phyloP scores from a whole-genome alignment of 768 basidiomycete genomes.

The Serendipita sp. region DNA sequence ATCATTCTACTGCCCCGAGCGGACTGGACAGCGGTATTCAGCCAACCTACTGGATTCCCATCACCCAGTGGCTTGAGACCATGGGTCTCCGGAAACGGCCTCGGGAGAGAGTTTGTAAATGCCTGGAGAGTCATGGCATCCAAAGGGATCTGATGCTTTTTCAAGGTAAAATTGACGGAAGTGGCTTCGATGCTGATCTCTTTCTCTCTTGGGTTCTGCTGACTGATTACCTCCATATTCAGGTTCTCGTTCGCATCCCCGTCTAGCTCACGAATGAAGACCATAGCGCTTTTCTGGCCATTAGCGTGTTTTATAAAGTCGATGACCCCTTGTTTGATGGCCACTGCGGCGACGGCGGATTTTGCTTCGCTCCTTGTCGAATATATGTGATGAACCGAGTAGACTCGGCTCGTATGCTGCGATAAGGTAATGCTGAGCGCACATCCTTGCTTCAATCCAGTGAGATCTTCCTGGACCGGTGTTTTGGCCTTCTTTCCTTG shows the following conservation, averaged over 20 bases:
- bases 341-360: slow-evolving; percentile 34
- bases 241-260: not conserved
- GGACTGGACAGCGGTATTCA: slow-evolving; percentile 33
- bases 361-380: slow-evolving; percentile 30
- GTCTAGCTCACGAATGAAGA: slow-evolving; percentile 6
- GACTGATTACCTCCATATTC: not conserved
- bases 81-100: slow-evolving; percentile 42
- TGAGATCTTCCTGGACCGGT: not conserved
- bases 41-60: slow-evolving; percentile 37
- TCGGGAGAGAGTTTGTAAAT: slow-evolving; percentile 49
- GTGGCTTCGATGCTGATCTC: slow-evolving; percentile 2
- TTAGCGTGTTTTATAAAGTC: slow-evolving; percentile 43
- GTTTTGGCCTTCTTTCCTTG: slow-evolving; percentile 4
- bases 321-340: slow-evolving; percentile 35
- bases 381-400: slow-evolving; percentile 32
- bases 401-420: slow-evolving; percentile 31
- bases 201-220: not conserved
- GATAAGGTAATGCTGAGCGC: slow-evolving; percentile 40
- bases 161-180: not conserved
- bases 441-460: slow-evolving; percentile 23
- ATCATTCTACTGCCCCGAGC: slow-evolving; percentile 5
- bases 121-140: slow-evolving; percentile 29
- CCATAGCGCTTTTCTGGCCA: slow-evolving; percentile 28
- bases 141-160: slow-evolving; percentile 6
- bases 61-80: slow-evolving; percentile 29